Base-by-base conservation (phyloP, 2,329 filamentous ascomycete species). In the Cephalotrichum gorgonifer region DNA sequence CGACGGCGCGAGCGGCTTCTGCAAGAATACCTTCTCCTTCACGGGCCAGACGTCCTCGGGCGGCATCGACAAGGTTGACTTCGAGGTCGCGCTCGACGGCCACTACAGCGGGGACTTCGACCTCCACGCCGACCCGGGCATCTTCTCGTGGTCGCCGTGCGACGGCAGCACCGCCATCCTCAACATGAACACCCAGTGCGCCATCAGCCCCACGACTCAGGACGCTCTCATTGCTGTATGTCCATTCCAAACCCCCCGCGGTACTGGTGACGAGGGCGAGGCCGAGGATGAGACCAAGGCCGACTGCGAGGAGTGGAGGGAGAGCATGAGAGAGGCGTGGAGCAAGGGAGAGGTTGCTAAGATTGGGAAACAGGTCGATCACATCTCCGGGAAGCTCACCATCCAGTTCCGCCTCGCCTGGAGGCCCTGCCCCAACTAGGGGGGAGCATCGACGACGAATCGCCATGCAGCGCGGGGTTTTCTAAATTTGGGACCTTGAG, bases 141-240 rank as follows among this genome's bases (percentile, higher is more conserved):
- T 58, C 35, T 41, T 43, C 12, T 55, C 53, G 11, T 58, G 55
- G 56, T 60, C 57, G 17, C 55, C 53, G 0, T 60, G 57, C 52
- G 55, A 57, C 28, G 57, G 57, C 48, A 55, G 55, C 54, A 58
- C 56, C 4, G 57, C 57, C 7, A 60, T 60, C 47, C 52, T 60
- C 28, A 60, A 60, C 54, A 56, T 60, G 56, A 60, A 60, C 51
- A 58, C 57, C 6, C 56, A 57, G 30, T 58, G 56, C 54, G 52
- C 51, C 51, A 54, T 60, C 11, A 49, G 39, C 12, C 57, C 57
- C 5, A 58, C 57, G 1, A 22, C 50, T 15, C 52, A 54, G 2
- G 53, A 54, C 1, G 56, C 57, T 22, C 52, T 58, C 25, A 59
- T 59, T 52, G 56, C 57, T 35, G 57, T 58, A 55, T 53, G 56